Evolutionary conservation across 2,329 filamentous ascomycete species (phyloP), one percentile per base, ranked within the genome.

Genomic region (Fusarium miscanthi): DNA sequence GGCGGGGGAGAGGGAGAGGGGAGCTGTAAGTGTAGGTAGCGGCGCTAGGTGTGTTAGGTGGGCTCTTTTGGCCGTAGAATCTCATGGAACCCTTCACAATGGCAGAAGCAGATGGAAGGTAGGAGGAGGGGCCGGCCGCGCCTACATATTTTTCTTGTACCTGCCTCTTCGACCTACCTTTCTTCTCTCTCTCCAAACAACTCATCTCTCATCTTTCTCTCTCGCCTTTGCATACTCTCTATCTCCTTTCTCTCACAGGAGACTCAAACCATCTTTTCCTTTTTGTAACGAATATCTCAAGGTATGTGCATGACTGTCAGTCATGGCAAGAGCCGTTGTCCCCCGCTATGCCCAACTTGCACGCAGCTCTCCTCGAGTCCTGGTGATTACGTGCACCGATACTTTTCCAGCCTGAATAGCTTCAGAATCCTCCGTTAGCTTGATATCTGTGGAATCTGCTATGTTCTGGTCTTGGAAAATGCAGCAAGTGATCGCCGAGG

Each of bases 71-170:
- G 76, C 79, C 82, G 80, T 84, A 80, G 83, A 84, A 84, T 84
- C 83, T 76, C 80, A 84, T 84, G 83, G 83, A 84, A 84, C 81
- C 82, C 83, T 80, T 80, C 78, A 77, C 74, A 73, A 75, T 70
- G 70, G 75, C 76, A 77, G 76, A 76, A 77, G 23, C 66, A 74
- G 43, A 74, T 74, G 65, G 74, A 72, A 71, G 71, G 71, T 67
- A 75, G 76, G 76, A 77, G 76, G 76, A 77, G 76, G 76, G 76
- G 76, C 76, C 70, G 53, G 40, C 59, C 63, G 73, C 72, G 74
- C 74, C 71, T 79, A 74, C 72, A 74, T 74, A 74, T 81, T 81
- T 80, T 83, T 83, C 82, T 81, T 81, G 38, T 54, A 79, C 74
- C 77, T 73, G 60, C 73, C 69, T 68, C 65, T 59, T 73, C 70